phyloP scores from a whole-genome alignment of 768 basidiomycete genomes.

The Tulasnella sp. region DNA sequence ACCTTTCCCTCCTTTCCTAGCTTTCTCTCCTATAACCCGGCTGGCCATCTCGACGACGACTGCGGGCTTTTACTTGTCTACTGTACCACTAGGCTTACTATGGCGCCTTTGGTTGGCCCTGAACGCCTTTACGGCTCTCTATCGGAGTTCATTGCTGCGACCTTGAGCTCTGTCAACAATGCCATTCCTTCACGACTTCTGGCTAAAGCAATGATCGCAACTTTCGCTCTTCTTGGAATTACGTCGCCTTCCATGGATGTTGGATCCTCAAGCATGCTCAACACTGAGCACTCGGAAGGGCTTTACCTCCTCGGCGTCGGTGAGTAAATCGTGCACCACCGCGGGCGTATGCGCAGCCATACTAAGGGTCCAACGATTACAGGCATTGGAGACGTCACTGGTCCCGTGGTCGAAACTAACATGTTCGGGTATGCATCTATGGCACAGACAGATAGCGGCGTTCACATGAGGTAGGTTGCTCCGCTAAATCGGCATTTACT shows the following conservation, averaged over 20 bases:
- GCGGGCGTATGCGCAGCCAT: neutral
- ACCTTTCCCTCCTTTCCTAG: neutral
- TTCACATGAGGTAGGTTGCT: constrained; percentile 48
- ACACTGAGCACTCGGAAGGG: neutral
- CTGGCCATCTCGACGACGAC: neutral
- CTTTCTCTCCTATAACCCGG: neutral
- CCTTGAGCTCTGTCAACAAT: neutral
- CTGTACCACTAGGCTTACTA: neutral
- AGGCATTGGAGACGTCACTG: constrained; percentile 64
- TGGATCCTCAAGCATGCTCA: neutral
- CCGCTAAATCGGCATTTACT: neutral
- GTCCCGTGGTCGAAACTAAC: constrained; percentile 71
- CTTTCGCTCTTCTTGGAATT: neutral
- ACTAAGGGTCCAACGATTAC: neutral
- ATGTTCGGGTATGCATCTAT: constrained; percentile 72
- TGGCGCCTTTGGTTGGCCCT: neutral
- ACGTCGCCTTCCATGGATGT: neutral
- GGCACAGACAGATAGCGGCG: constrained; percentile 55
- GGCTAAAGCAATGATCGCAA: neutral
- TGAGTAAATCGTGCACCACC: neutral
- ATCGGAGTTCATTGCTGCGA: neutral
- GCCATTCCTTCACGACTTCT: neutral
- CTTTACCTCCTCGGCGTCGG: neutral
- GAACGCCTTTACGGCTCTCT: neutral
- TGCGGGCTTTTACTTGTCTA: neutral